A percentile compares a stretch with the other conserved stretches of the same genome.
Conservation (phyloP, 306 rosid species). For the Morella rubra region DNA sequence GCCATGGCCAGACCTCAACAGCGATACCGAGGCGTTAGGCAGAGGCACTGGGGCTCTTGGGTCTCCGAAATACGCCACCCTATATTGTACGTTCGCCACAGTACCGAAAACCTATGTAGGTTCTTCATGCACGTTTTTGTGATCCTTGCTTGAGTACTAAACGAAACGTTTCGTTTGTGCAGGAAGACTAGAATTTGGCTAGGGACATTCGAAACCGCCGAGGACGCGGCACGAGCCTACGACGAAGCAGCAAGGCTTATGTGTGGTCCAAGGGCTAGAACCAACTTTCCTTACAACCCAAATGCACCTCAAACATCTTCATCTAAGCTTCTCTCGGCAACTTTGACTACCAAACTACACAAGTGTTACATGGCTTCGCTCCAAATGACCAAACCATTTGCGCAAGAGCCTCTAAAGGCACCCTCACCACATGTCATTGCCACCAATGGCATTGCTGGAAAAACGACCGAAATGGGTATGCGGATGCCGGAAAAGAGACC, state of each 20-base stretch:
- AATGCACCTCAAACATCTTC: slow-evolving; percentile 66
- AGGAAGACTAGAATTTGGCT: slow-evolving; percentile 98
- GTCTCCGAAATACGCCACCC: slow-evolving; percentile 99
- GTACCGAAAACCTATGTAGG: not conserved
- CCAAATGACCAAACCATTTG: slow-evolving; percentile 61
- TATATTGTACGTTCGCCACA: slow-evolving; percentile 56
- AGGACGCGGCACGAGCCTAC: slow-evolving; percentile 89
- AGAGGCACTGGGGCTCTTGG: slow-evolving; percentile 99
- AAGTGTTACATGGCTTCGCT: slow-evolving; percentile 84
- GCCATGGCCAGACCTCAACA: slow-evolving; percentile 93
- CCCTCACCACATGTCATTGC: slow-evolving; percentile 21
- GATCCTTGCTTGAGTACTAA: not conserved
- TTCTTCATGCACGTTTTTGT: slow-evolving; percentile 17
- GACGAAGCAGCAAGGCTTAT: slow-evolving; percentile 95
- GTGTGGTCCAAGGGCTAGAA: slow-evolving; percentile 86
- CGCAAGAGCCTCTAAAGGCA: slow-evolving; percentile 43
- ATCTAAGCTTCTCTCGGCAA: slow-evolving; percentile 84
- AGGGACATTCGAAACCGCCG: slow-evolving; percentile 93
- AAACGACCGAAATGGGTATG: slow-evolving; percentile 15
- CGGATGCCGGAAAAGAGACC: slow-evolving; percentile 36
- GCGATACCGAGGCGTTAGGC: slow-evolving; percentile 92
- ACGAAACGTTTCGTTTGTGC: slow-evolving; percentile 27
- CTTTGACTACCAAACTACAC: slow-evolving; percentile 82
- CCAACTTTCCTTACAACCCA: slow-evolving; percentile 88
- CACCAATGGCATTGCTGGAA: slow-evolving; percentile 25